Percentiles rank a stretch among this genome's conserved stretches.
phyloP scores from a whole-genome alignment of 768 basidiomycete genomes.

The Amanita brunnescens region DNA sequence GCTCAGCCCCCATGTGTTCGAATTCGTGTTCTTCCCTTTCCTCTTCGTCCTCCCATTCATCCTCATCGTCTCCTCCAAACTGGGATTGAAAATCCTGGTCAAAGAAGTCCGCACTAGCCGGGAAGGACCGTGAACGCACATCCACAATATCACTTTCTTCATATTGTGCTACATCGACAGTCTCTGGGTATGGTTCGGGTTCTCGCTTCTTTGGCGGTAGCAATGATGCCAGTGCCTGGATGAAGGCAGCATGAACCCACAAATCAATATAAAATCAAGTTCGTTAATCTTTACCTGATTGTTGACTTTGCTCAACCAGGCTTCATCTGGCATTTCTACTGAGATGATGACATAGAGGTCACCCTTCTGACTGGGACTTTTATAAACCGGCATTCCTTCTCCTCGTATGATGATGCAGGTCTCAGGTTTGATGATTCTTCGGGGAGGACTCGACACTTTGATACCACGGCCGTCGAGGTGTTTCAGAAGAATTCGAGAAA shows the following conservation, averaged over 20 bases:
- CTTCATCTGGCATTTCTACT: slow-evolving; percentile 79
- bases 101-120: slow-evolving; percentile 70
- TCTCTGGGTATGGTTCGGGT: slow-evolving; percentile 60
- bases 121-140: slow-evolving; percentile 75
- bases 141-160: slow-evolving; percentile 75
- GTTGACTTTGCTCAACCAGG: slow-evolving; percentile 69
- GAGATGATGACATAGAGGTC: slow-evolving; percentile 77
- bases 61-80: slow-evolving; percentile 66
- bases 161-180: slow-evolving; percentile 62
- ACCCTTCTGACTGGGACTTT: slow-evolving; percentile 58
- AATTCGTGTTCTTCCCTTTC: slow-evolving; percentile 42
- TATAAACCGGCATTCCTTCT: slow-evolving; percentile 86
- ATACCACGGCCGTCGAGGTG: slow-evolving; percentile 95
- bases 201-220: slow-evolving; percentile 74
- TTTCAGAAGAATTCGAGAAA: slow-evolving; percentile 81
- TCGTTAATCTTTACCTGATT: slow-evolving; percentile 31
- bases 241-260: background rate
- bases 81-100: slow-evolving; percentile 61
- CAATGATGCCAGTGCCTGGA: slow-evolving; percentile 52
- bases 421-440: slow-evolving; percentile 67
- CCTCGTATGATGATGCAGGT: slow-evolving; percentile 68
- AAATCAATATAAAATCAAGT: background rate
- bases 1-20: slow-evolving; percentile 23
- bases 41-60: slow-evolving; percentile 64
- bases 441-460: slow-evolving; percentile 61